Evolutionary conservation across 176 grass and related monocot genomes (phyloP).

Genomic region (Triticum monococcum): DNA sequence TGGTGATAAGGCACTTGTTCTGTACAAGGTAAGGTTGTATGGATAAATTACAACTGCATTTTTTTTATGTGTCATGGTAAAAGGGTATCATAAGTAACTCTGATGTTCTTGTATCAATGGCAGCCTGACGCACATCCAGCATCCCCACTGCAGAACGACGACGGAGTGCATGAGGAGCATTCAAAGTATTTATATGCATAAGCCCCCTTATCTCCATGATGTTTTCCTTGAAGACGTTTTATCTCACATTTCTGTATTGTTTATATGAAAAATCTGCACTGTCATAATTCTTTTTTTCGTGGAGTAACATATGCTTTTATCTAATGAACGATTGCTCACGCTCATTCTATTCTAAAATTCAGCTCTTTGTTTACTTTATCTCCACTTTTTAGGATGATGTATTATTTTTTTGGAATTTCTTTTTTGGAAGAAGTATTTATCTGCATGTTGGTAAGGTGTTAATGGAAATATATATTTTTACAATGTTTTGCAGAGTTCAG

Average conservation of each 20-base stretch:
- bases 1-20: constrained; percentile 72
- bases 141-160: constrained; percentile 49
- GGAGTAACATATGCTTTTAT: constrained; percentile 5
- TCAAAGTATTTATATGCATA: constrained; percentile 68
- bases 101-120: constrained; percentile 39
- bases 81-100: constrained; percentile 1
- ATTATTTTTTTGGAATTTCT: neutral
- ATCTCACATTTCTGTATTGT: neutral
- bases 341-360: neutral
- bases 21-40: constrained; percentile 83
- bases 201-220: neutral
- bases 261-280: constrained; percentile 11
- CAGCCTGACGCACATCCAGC: constrained; percentile 62
- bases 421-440: constrained; percentile 9
- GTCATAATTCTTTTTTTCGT: neutral
- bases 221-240: neutral
- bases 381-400: neutral
- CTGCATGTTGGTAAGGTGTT: constrained; percentile 1
- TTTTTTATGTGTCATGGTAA: neutral
- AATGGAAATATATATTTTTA: neutral
- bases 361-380: neutral
- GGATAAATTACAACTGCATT: neutral
- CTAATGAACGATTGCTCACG: neutral
- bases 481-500: constrained; percentile 62
- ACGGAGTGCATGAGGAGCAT: constrained; percentile 62